These are phyloP conservation scores for Paramarasmius palmivorus DNA, from an alignment of 1,284 basidiomycete species.

Conservation along the genomic window DNA sequence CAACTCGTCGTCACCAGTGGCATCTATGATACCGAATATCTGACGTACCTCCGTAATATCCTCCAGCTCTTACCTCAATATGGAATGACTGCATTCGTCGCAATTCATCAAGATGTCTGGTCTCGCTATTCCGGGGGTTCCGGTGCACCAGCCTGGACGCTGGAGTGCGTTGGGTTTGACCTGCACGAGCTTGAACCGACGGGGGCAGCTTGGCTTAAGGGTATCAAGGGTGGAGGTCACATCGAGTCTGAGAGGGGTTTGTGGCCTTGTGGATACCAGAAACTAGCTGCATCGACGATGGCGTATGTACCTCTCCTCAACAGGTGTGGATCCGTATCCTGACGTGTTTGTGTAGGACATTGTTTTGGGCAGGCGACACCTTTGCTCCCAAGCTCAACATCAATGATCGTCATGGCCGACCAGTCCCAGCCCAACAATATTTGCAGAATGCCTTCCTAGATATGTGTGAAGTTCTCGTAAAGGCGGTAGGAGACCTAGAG, in stretches of 20 bases:
- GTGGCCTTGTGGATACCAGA: constrained; percentile 92
- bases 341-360: constrained; percentile 49
- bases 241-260: constrained; percentile 74
- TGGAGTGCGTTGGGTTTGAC: constrained; percentile 81
- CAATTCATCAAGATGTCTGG: constrained; percentile 93
- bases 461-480: constrained; percentile 73
- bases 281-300: constrained; percentile 86
- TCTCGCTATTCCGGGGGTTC: constrained; percentile 93
- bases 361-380: constrained; percentile 88
- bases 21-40: constrained; percentile 81
- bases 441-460: constrained; percentile 83
- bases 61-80: constrained; percentile 79
- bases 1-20: constrained; percentile 48
- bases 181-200: constrained; percentile 73
- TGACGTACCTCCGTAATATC: constrained; percentile 76
- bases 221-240: constrained; percentile 75
- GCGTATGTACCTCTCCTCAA: no score
- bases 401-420: constrained; percentile 44
- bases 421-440: constrained; percentile 76
- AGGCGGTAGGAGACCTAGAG: constrained; percentile 71
- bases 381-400: constrained; percentile 78
- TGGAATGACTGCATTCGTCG: constrained; percentile 82
- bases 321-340: no score
- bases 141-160: constrained; percentile 91
- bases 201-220: constrained; percentile 82